Evolutionary conservation across 306 rosid species (phyloP).

Genomic region (Castanopsis chinensis): DNA sequence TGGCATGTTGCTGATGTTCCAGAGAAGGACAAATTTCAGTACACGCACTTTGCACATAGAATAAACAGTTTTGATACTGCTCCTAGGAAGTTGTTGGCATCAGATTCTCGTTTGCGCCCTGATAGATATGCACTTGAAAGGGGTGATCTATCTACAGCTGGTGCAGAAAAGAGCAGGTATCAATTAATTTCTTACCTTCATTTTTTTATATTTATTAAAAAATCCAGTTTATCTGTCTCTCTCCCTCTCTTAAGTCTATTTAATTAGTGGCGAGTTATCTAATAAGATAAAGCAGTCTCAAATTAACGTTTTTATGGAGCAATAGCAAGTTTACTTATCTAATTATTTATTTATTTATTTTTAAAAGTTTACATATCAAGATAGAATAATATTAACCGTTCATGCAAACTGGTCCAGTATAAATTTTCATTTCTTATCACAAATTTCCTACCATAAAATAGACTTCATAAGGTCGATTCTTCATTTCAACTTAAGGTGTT

Average conservation of each 20-base stretch:
- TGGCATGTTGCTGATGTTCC: slow-evolving; percentile 88
- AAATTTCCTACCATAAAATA: neutral
- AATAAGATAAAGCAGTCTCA: neutral
- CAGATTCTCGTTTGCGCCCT: slow-evolving; percentile 92
- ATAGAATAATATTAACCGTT: neutral
- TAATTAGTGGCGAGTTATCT: neutral
- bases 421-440: neutral
- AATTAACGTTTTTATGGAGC: neutral
- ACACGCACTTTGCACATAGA: slow-evolving; percentile 85
- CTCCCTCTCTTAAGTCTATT: neutral
- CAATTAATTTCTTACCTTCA: neutral
- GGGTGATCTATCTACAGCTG: slow-evolving; percentile 82
- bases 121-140: slow-evolving; percentile 88
- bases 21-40: slow-evolving; percentile 68
- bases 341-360: no score
- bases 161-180: slow-evolving; percentile 64
- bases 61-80: slow-evolving; percentile 84
- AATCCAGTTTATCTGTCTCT: no score
- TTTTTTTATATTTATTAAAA: neutral
- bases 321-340: neutral
- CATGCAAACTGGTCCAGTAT: neutral
- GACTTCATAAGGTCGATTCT: neutral
- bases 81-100: slow-evolving; percentile 72
- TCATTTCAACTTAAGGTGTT: neutral
- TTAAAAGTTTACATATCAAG: no score